Conservation (phyloP, 805 yeast species). For the Cyberlindnera misumaiensis region DNA sequence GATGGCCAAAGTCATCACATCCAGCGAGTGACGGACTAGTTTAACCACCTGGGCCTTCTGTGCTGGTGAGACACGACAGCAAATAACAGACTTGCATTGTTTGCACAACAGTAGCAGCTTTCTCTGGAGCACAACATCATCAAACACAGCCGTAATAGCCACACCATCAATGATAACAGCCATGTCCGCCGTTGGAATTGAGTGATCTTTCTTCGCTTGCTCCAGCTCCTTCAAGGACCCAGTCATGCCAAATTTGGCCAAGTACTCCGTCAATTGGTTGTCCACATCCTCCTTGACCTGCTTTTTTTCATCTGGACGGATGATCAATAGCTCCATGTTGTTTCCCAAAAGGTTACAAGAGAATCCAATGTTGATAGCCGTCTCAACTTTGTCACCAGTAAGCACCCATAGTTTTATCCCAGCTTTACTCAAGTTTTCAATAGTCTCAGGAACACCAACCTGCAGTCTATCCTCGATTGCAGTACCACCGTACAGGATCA, state of each 20-base stretch:
- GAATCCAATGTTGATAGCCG: constrained; percentile 98
- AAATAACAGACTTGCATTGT: constrained; percentile 79
- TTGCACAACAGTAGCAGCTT: constrained; percentile 69
- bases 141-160: constrained; percentile 50
- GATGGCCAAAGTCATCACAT: constrained; percentile 75
- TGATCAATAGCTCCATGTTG: constrained; percentile 64
- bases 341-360: constrained; percentile 83
- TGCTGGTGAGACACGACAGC: constrained; percentile 96
- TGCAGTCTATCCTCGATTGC: constrained; percentile 85
- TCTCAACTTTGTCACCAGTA: constrained; percentile 97
- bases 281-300: constrained; percentile 3
- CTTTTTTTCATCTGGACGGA: constrained; percentile 39
- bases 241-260: constrained; percentile 44
- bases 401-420: constrained; percentile 82
- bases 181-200: constrained; percentile 59
- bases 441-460: constrained; percentile 81
- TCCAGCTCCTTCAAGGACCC: constrained; percentile 54
- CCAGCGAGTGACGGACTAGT: constrained; percentile 60
- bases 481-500: constrained; percentile 69
- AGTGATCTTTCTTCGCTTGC: constrained; percentile 48
- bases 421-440: constrained; percentile 60
- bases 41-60: constrained; percentile 94
- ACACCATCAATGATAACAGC: constrained; percentile 77
- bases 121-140: constrained; percentile 32
- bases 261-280: constrained; percentile 30